phyloP scores from a whole-genome alignment of 345 rosid genomes.

The Jatropha curcas region DNA sequence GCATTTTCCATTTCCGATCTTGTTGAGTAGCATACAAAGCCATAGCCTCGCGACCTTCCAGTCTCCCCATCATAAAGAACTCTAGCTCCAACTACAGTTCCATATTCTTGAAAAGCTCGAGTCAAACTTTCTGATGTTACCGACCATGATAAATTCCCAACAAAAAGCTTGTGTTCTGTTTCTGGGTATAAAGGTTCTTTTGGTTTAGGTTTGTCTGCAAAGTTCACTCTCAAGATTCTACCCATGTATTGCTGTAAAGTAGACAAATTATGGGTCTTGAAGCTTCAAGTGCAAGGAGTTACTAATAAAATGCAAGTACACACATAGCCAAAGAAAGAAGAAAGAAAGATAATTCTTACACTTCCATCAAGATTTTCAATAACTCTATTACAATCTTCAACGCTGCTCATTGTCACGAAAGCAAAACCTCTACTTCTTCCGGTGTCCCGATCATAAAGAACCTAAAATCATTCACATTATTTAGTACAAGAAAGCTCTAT shows the following conservation, averaged over 20 bases:
- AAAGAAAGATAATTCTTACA: constrained; percentile 46
- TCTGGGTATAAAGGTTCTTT: constrained; percentile 77
- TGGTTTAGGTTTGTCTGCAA: constrained; percentile 65
- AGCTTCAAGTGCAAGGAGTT: not conserved
- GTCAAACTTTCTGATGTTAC: constrained; percentile 69
- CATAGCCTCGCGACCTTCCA: constrained; percentile 77
- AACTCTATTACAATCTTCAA: constrained; percentile 71
- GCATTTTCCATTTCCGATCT: constrained; percentile 79
- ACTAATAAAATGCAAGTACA: not conserved
- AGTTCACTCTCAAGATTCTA: constrained; percentile 67
- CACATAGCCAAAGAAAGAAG: not conserved
- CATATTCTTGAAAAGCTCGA: constrained; percentile 68
- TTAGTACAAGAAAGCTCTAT: not conserved
- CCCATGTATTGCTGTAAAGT: constrained; percentile 65
- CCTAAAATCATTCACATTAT: constrained; percentile 38
- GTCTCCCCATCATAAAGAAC: constrained; percentile 88
- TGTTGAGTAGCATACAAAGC: constrained; percentile 71
- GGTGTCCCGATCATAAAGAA: constrained; percentile 74
- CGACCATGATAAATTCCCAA: constrained; percentile 89
- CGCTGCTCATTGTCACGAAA: constrained; percentile 82
- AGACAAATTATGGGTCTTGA: not conserved
- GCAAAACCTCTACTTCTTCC: constrained; percentile 93
- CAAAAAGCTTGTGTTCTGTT: constrained; percentile 74
- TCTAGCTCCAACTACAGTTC: constrained; percentile 78
- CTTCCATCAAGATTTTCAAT: constrained; percentile 85